Evolutionary conservation across 1,139 yeast genomes (phyloP).

Genomic region (Pichia sp.): DNA sequence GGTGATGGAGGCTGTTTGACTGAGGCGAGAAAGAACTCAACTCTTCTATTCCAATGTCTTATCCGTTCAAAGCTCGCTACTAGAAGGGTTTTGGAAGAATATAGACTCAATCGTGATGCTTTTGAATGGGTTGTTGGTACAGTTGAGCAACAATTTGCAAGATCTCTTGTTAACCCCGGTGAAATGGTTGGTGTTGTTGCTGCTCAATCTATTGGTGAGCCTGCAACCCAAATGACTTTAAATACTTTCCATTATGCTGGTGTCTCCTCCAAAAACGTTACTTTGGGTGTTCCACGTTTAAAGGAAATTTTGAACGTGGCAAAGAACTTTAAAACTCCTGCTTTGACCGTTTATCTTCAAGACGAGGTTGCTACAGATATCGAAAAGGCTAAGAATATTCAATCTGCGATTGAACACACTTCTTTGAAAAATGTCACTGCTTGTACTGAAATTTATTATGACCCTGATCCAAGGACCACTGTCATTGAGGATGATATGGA

Average conservation of each 20-base stretch:
- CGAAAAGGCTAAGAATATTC: constrained; percentile 90
- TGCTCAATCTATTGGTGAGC: constrained; percentile 99
- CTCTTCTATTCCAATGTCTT: constrained; percentile 83
- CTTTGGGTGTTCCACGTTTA: constrained; percentile 98
- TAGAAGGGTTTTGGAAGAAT: constrained; percentile 89
- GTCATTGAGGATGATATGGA: constrained; percentile 95
- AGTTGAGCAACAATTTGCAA: constrained; percentile 87
- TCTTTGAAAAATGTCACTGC: constrained; percentile 92
- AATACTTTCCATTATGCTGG: constrained; percentile 99
- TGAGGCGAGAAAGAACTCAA: constrained; percentile 93
- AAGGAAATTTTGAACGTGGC: constrained; percentile 99
- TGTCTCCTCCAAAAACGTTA: constrained; percentile 98
- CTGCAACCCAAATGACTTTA: constrained; percentile 98
- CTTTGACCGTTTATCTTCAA: constrained; percentile 83
- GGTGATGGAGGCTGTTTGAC: constrained; percentile 69
- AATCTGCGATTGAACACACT: constrained; percentile 96
- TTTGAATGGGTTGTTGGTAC: constrained; percentile 97
- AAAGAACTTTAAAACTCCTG: constrained; percentile 97
- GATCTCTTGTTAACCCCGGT: constrained; percentile 95
- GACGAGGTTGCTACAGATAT: constrained; percentile 80
- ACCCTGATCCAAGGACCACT: constrained; percentile 95
- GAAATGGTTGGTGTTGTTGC: constrained; percentile 99
- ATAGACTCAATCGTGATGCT: constrained; percentile 75
- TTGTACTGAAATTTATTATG: constrained; percentile 95
- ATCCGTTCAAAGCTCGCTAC: constrained; percentile 88